phyloP scores from a whole-genome alignment of 139 green algal genomes.

The Astrephomene gubernaculifera region DNA sequence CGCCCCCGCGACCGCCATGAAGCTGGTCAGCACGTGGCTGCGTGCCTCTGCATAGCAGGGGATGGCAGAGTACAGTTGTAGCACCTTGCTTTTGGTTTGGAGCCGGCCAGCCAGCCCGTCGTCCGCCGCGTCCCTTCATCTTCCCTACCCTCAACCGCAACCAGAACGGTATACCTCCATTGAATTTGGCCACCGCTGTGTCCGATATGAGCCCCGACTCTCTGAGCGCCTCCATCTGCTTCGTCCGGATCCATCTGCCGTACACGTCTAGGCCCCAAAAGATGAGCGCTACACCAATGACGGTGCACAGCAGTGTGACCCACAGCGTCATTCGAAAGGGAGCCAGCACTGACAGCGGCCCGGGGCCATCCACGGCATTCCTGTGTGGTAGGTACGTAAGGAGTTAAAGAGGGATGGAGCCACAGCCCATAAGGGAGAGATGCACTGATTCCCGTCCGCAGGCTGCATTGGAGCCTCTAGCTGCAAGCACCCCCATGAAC shows the following conservation, averaged over 20 bases:
- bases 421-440: not conserved
- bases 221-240: not conserved
- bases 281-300: slow-evolving; percentile 9
- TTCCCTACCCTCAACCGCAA: too few species aligned
- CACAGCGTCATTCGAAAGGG: slow-evolving; percentile 17
- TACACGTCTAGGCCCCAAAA: slow-evolving; percentile 27
- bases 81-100: too few species aligned
- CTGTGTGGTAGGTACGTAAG: not conserved
- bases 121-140: too few species aligned
- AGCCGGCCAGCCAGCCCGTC: too few species aligned
- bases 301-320: slow-evolving; percentile 16
- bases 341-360: slow-evolving; percentile 33
- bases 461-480: too few species aligned
- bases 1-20: slow-evolving; percentile 18
- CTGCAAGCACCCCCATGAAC: too few species aligned
- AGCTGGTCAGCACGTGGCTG: slow-evolving; percentile 10
- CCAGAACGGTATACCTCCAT: too few species aligned
- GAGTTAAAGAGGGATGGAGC: not conserved
- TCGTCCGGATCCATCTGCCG: slow-evolving; percentile 19
- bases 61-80: not conserved
- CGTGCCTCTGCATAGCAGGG: not conserved
- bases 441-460: too few species aligned
- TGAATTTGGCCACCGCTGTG: not conserved
- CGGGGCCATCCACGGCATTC: not conserved
- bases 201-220: not conserved